Evolutionary conservation across 1,284 basidiomycete genomes (phyloP).

Genomic region (Tilletia walkeri): DNA sequence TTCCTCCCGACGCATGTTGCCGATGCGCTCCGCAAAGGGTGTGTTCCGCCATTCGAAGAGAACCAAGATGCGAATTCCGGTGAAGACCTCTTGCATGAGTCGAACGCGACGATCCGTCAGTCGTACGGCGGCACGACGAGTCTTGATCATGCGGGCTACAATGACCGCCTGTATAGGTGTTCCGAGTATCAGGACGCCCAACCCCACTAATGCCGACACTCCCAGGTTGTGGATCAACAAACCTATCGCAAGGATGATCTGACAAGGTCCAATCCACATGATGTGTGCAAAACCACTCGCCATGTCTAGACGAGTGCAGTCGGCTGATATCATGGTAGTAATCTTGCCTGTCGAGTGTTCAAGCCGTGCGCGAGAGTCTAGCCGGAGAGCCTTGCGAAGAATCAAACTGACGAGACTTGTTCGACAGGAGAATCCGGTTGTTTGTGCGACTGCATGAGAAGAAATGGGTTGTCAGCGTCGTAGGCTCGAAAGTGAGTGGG

Average conservation of each 20-base stretch:
- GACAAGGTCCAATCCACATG: conserved; percentile 30
- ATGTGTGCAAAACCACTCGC: conserved; percentile 33
- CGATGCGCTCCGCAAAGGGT: conserved; percentile 60
- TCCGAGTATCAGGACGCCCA: conserved; percentile 60
- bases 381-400: conserved; percentile 28
- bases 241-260: conserved; percentile 31
- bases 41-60: conserved; percentile 40
- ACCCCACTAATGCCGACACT: conserved; percentile 33
- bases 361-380: conserved; percentile 22
- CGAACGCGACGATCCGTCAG: conserved; percentile 29
- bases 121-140: conserved; percentile 29
- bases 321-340: conserved; percentile 69
- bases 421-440: conserved; percentile 28
- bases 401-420: conserved; percentile 32
- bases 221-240: conserved; percentile 45
- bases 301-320: conserved; percentile 34
- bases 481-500: too few species aligned
- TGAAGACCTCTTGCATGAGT: conserved; percentile 33
- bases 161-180: conserved; percentile 34
- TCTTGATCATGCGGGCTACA: conserved; percentile 31
- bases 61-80: conserved; percentile 34
- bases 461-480: background rate
- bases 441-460: conserved; percentile 32
- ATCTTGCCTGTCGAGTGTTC: conserved; percentile 65
- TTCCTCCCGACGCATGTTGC: conserved; percentile 62